These are phyloP conservation scores for Cryptococcus sp. DNA, from an alignment of 1,284 basidiomycete species.

Conservation along the genomic window DNA sequence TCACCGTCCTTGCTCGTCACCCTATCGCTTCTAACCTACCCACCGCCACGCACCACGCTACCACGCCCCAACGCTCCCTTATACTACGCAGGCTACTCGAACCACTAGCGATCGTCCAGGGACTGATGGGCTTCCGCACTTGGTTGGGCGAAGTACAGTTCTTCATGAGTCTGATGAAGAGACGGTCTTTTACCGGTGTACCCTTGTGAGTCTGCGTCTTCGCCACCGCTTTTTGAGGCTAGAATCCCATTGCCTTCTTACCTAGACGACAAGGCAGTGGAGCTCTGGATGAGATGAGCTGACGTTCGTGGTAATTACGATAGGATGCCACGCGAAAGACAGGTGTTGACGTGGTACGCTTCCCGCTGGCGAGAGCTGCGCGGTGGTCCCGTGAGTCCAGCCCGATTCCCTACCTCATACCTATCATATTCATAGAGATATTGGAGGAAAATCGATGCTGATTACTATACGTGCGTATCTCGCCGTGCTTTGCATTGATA, in stretches of 20 bases:
- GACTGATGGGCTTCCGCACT: slow-evolving; percentile 32
- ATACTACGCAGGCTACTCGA: slow-evolving; percentile 31
- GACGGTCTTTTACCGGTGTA: slow-evolving; percentile 36
- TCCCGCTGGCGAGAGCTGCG: slow-evolving; percentile 40
- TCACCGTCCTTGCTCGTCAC: too few species aligned
- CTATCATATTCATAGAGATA: background rate
- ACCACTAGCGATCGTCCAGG: slow-evolving; percentile 38
- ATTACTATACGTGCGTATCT: background rate
- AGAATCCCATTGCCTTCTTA: background rate
- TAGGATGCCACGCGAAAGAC: slow-evolving; percentile 36
- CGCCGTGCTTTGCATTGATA: slow-evolving; percentile 5
- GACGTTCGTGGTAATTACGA: background rate
- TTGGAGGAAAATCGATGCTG: background rate
- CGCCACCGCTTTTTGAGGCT: background rate
- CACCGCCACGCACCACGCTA: too few species aligned
- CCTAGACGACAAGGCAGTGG: background rate
- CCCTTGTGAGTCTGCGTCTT: slow-evolving; percentile 31
- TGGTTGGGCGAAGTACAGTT: slow-evolving; percentile 42
- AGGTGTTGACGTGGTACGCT: slow-evolving; percentile 42
- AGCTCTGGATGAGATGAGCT: background rate
- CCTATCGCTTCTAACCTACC: too few species aligned
- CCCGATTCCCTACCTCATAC: background rate
- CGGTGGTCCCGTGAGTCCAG: slow-evolving; percentile 35
- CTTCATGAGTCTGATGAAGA: slow-evolving; percentile 37
- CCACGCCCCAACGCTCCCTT: background rate